Evolutionary conservation across 2,329 filamentous ascomycete genomes (phyloP), one percentile per base, ranked within the genome.

Genomic region (Aspergillus puulaauensis): DNA sequence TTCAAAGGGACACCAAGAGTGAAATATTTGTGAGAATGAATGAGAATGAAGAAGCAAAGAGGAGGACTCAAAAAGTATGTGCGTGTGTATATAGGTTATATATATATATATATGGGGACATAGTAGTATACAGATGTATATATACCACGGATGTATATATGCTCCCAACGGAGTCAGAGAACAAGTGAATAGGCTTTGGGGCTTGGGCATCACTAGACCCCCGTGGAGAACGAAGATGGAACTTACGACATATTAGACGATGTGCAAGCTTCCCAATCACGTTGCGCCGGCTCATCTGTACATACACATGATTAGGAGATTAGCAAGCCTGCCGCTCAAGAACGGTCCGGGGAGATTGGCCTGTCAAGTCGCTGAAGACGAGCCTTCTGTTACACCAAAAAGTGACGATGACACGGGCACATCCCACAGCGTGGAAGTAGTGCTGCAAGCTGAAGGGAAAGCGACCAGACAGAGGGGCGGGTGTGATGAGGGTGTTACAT

Each of bases 221-320:
- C 27, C 19, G 53, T 57, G 56, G 55, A 58, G 59, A 55, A 64
- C 52, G 59, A 60, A 52, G 44, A 57, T 61, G 62, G 39, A 64
- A 75, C 73, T 75, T 73, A 75, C 73, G 73, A 75, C 73, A 75
- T 75, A 62, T 64, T 73, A 68, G 69, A 70, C 59, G 66, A 69
- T 65, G 68, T 62, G 62, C 62, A 64, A 60, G 64, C 60, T 66
- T 67, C 64, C 66, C 70, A 71, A 72, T 70, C 72, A 71, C 67
- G 64, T 65, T 64, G 64, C 62, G 67, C 60, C 65, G 66, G 69
- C 68, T 73, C 72, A 74, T 74, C 72, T 74, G 72, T 70, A 71
- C 65, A 69, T 72, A 70, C 70, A 74, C 63, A 67, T 68, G 64
- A 66, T 67, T 68, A 65, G 63, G 65, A 67, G 64, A 66, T 71